These are phyloP conservation scores for Vachellia pachyceras DNA, from an alignment of 306 rosid species.

Conservation along the genomic window DNA sequence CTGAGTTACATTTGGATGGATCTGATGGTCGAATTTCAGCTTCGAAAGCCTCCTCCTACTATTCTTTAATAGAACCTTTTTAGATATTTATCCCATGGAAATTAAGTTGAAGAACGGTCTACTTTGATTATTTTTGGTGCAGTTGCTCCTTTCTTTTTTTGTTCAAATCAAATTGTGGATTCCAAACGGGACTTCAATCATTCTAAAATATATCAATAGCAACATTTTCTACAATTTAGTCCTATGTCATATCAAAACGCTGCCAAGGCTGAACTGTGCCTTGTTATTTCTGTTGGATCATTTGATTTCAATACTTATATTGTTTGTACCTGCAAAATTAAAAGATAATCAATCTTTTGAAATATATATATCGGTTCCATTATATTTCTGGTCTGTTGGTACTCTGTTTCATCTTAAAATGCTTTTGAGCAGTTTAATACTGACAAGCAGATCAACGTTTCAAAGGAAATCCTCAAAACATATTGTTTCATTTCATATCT, in stretches of 20 bases:
- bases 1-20: constrained; percentile 33
- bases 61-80: constrained; percentile 15
- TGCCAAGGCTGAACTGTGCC: neutral
- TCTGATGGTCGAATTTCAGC: constrained; percentile 39
- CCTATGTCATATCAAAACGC: neutral
- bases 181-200: no score
- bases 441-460: neutral
- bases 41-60: constrained; percentile 17
- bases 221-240: neutral
- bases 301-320: neutral
- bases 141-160: neutral
- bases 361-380: neutral
- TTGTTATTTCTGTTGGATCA: constrained; percentile 6
- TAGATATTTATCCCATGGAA: constrained; percentile 6
- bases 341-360: neutral
- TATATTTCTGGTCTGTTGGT: neutral
- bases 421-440: constrained; percentile 9
- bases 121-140: constrained; percentile 9
- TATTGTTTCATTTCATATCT: constrained; percentile 35
- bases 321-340: neutral
- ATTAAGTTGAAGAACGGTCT: constrained; percentile 8
- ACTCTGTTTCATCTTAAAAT: neutral
- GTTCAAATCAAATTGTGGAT: neutral
- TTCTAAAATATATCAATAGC: no score
- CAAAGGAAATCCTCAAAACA: constrained; percentile 1